Base-by-base conservation (phyloP, 208 protist species). In the Trypanosomatidae sp. region DNA sequence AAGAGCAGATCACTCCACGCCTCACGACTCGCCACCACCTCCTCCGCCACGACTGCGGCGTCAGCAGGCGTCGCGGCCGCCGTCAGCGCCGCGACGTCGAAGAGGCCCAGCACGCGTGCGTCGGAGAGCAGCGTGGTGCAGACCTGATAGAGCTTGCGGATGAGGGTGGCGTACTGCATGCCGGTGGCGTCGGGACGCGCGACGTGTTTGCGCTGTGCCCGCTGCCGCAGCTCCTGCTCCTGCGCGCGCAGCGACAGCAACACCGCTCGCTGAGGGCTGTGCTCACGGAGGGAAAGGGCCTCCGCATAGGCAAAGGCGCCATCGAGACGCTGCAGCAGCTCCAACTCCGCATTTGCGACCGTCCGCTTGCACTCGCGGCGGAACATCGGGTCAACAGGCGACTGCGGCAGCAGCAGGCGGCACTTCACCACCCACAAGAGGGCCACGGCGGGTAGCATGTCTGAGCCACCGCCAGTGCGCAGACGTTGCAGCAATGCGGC, bases 331-430 rank as follows among this genome's bases (percentile, higher is more conserved):
- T 81, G 39, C 3, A 96, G 77, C 58, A 85, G 66, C 41, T 43
- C 66, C 25, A 84, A n/a, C 71, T 96, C 87, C 62, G 75, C 79
- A 0, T 36, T 64, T 15, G 88, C 80, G 1, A 91, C 76, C 10
- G 66, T 66, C 47, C 83, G 69, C 58, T 91, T 84, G 39, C 83
- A 82, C 67, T 81, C 69, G 36, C 83, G 82, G 53, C 85, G 82
- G 75, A 85, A 90, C 87, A 94, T 94, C 43, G 87, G 88, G 60
- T 97, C 93, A 55, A 97, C 89, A 2, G 93, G 93, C 10, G 80
- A 89, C 39, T 64, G 75, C 43, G 93, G 93, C 65, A 94, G 71
- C 59, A 97, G 83, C 22, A 97, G 76, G 13, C 91, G 88, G 77
- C 85, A 95, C 64, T 91, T 88, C 67, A 97, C 70, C 36, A 78